Evolutionary conservation across 495 filamentous ascomycete species (phyloP), one percentile per base, ranked within the genome.

Genomic region (Penicillium daleae): DNA sequence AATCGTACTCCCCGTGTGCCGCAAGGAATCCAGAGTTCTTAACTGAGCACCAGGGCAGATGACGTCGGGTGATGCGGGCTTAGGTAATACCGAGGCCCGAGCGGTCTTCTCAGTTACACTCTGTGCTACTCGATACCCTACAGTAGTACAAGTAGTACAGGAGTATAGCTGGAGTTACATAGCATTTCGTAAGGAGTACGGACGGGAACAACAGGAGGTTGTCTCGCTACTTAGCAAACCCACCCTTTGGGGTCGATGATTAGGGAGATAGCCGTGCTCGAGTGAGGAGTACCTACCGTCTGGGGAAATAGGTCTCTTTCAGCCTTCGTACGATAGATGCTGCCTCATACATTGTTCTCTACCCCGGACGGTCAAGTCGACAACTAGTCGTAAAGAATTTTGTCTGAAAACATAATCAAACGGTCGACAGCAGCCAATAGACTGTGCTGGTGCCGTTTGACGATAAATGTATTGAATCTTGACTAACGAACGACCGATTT

Each of bases 41-140:
- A 21, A 19, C 15, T n/a, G n/a, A n/a, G n/a, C n/a, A 21, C n/a
- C 31, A 37, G 51, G 21, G 29, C 51, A 21, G 57, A 67, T 67
- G 65, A 66, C 64, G 64, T 62, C 59, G 59, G 26, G 6, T 24
- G 26, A 35, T 17, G 6, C 24, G 21, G 37, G 42, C 27, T 44
- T 58, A 58, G 56, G n/a, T 46, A 44, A 58, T 48, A 58, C 42
- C 42, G 51, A 54, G 51, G 49, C 42, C 26, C 29, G 31, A 24
- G 4, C n/a, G 29, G 29, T 19, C 4, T 39, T 39, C 17, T 15
- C 17, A 39, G 35, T 39, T 39, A 39, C 35, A 39, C 35, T 39
- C 17, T 39, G 35, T 39, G 2, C 42, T 46, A 46, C 42, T n/a
- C n/a, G n/a, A n/a, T n/a, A n/a, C n/a, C n/a, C n/a, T n/a, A n/a